Evolutionary conservation across 2,329 filamentous ascomycete species (phyloP).

Genomic region (Corinectria fuckeliana): DNA sequence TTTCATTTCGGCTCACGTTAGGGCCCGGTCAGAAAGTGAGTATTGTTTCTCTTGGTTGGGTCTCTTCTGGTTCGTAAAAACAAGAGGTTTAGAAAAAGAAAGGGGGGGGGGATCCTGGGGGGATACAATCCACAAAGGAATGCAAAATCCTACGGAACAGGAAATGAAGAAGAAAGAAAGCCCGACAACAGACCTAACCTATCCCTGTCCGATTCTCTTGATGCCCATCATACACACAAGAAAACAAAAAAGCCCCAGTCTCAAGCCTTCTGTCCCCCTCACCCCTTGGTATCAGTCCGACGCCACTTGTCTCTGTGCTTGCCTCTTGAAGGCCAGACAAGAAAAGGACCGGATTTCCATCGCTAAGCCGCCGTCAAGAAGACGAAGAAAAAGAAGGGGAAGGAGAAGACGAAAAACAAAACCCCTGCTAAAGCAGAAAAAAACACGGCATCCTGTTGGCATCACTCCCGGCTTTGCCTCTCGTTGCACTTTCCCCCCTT

Average conservation of each 20-base stretch:
- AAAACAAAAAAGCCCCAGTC: conserved; percentile 6
- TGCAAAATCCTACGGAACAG: conserved; percentile 4
- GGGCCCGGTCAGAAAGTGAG: not conserved
- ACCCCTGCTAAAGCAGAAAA: not conserved
- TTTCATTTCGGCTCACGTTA: not conserved
- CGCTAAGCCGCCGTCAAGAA: not conserved
- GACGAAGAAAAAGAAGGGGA: not conserved
- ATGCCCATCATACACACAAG: conserved; percentile 23
- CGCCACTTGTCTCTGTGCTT: not conserved
- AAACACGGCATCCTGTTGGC: not conserved
- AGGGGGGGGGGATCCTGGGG: no score
- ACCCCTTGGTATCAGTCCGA: not conserved
- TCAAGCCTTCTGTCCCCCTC: not conserved
- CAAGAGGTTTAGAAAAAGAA: not conserved
- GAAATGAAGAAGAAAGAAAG: conserved; percentile 3
- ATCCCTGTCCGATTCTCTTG: conserved; percentile 12
- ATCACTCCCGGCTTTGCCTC: not conserved
- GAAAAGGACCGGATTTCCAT: conserved; percentile 3
- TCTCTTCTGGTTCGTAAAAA: not conserved
- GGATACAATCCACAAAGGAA: conserved; percentile 15
- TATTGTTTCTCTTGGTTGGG: conserved; percentile 2
- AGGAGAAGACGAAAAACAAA: not conserved
- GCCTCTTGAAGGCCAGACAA: conserved; percentile 1
- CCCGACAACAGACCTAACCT: conserved; percentile 3
- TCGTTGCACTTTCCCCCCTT: not conserved